These are phyloP conservation scores for Diaporthe aspalathi DNA, from an alignment of 2,329 filamentous ascomycete species.

Conservation along the genomic window DNA sequence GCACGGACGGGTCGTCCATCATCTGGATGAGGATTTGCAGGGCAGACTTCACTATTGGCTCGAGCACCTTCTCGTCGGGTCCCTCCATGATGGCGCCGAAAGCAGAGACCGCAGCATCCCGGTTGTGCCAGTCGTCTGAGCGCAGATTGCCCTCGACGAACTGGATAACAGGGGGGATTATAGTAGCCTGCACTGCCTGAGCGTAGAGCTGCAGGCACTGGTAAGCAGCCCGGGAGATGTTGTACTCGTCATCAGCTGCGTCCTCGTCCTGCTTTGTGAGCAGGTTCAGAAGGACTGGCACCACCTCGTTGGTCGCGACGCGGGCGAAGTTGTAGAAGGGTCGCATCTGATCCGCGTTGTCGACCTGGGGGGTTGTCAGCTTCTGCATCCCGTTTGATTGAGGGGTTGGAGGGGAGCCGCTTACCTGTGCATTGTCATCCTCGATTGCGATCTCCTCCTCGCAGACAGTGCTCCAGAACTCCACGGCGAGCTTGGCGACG, in stretches of 20 bases:
- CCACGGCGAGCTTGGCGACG: slow-evolving; percentile 95
- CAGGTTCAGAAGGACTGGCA: slow-evolving; percentile 88
- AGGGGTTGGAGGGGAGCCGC: slow-evolving; percentile 41
- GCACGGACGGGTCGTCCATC: slow-evolving; percentile 91
- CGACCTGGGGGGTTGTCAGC: slow-evolving; percentile 56
- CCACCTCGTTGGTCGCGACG: slow-evolving; percentile 92
- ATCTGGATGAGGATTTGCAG: slow-evolving; percentile 88
- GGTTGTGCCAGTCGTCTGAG: slow-evolving; percentile 91
- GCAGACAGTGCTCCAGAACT: slow-evolving; percentile 99
- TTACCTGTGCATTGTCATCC: slow-evolving; percentile 88
- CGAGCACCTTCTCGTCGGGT: slow-evolving; percentile 89
- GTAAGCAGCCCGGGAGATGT: slow-evolving; percentile 92
- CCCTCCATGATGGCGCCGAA: slow-evolving; percentile 99
- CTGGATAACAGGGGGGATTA: slow-evolving; percentile 86
- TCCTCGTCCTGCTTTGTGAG: slow-evolving; percentile 99
- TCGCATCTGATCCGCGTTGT: slow-evolving; percentile 85
- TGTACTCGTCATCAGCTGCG: slow-evolving; percentile 96
- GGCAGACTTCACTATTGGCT: slow-evolving; percentile 95
- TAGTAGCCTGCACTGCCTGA: slow-evolving; percentile 85
- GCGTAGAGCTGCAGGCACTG: slow-evolving; percentile 96
- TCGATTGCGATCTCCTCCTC: slow-evolving; percentile 99
- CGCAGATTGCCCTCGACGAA: slow-evolving; percentile 95
- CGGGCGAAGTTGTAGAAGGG: slow-evolving; percentile 96
- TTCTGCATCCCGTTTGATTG: neutral
- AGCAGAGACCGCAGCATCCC: slow-evolving; percentile 95